These are phyloP conservation scores for Nissolia schottii DNA, from an alignment of 306 rosid genomes.

Conservation along the genomic window DNA sequence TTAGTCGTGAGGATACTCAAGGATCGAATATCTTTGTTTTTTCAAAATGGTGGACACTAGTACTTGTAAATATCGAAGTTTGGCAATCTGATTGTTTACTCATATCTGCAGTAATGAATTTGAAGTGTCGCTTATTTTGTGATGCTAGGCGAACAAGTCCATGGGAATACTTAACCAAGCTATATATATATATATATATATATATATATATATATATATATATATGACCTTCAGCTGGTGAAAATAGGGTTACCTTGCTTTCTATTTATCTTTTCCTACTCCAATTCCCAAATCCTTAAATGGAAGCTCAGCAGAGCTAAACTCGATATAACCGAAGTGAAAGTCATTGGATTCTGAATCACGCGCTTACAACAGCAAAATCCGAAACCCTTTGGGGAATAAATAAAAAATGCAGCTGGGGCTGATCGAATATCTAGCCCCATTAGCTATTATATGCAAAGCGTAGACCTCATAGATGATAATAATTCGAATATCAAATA, in stretches of 20 bases:
- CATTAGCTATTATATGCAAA: not conserved
- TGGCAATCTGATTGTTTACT: not conserved
- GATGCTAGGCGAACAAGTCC: not conserved
- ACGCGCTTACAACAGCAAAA: not conserved
- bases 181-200: too few species aligned
- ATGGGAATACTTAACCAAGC: not conserved
- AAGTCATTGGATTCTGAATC: not conserved
- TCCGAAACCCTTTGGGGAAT: not conserved
- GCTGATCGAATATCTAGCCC: not conserved
- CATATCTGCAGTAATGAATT: not conserved
- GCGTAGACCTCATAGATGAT: not conserved
- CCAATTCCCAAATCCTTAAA: constrained; percentile 7
- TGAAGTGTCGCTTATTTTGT: not conserved
- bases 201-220: too few species aligned
- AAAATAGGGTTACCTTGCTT: not conserved
- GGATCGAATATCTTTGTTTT: not conserved
- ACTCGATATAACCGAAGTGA: not conserved
- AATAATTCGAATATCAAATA: not conserved
- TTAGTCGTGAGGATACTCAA: too few species aligned
- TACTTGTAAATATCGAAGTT: constrained; percentile 8
- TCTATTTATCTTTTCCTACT: not conserved
- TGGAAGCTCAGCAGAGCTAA: not conserved
- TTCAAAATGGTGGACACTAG: not conserved
- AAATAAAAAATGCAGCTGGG: not conserved
- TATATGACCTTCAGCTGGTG: not conserved